phyloP scores from a whole-genome alignment of 2,329 filamentous ascomycete genomes.

The Tolypocladium ophioglossoides region DNA sequence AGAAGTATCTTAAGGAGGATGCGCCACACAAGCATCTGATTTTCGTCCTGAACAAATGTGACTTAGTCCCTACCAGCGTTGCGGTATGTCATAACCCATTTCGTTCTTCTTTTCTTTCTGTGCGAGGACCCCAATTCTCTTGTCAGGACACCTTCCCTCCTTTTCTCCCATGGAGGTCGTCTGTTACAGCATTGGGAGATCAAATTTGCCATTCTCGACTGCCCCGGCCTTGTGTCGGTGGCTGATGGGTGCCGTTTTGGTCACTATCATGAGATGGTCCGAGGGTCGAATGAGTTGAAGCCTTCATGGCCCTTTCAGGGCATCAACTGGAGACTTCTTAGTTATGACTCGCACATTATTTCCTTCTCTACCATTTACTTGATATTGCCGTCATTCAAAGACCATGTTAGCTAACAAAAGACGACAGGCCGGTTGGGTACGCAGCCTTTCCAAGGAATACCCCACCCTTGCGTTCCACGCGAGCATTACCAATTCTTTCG shows the following conservation, averaged over 20 bases:
- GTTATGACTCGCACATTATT: constrained; percentile 81
- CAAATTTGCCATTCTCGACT: constrained; percentile 41
- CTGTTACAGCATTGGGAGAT: constrained; percentile 99
- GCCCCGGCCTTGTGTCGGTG: constrained; percentile 29
- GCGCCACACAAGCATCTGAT: constrained; percentile 88
- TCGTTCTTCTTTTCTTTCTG: constrained; percentile 16
- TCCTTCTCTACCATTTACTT: constrained; percentile 13
- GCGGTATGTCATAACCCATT: constrained; percentile 50
- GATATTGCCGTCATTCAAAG: constrained; percentile 3
- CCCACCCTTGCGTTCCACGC: constrained; percentile 93
- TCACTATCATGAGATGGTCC: constrained; percentile 60
- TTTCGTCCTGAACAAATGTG: constrained; percentile 39
- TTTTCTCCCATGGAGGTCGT: constrained; percentile 63
- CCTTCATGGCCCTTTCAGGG: constrained; percentile 49
- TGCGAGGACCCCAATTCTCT: constrained; percentile 46
- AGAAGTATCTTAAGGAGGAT: constrained; percentile 89
- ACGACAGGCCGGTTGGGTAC: constrained; percentile 80
- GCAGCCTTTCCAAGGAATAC: constrained; percentile 76
- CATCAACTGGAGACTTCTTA: constrained; percentile 84
- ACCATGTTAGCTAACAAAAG: constrained; percentile 3
- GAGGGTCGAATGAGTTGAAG: constrained; percentile 98
- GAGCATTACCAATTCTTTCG: constrained; percentile 90
- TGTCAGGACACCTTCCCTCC: constrained; percentile 78
- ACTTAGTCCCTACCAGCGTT: constrained; percentile 83
- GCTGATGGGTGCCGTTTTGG: constrained; percentile 86